Percentiles rank a stretch among this genome's conserved stretches.
Evolutionary conservation across 192 early-diverging fungal species (phyloP).

Genomic region (Diversispora epigaea): DNA sequence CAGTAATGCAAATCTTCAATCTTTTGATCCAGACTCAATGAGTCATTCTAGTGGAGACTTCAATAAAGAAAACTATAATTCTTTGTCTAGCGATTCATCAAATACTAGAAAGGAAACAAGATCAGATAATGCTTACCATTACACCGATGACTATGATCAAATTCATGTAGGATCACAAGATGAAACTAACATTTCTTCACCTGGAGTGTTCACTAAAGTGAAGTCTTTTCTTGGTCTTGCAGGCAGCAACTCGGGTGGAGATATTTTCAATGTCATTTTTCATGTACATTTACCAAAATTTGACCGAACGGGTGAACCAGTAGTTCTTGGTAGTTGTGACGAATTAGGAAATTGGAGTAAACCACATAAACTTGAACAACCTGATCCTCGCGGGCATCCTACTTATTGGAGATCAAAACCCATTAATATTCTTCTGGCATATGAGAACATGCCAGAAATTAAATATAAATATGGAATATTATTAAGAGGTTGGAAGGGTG

Average conservation of each 20-base stretch:
- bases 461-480: background rate
- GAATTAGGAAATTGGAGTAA: background rate
- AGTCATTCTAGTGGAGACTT: too few relatives aligned
- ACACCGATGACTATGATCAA: too few relatives aligned
- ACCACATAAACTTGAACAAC: background rate
- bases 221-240: too few relatives aligned
- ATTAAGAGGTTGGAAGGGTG: background rate
- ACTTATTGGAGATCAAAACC: background rate
- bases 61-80: too few relatives aligned
- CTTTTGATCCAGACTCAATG: too few relatives aligned
- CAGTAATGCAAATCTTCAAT: too few relatives aligned
- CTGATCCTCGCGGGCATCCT: background rate
- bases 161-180: too few relatives aligned
- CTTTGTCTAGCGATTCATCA: too few relatives aligned
- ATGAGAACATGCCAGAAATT: background rate
- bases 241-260: background rate
- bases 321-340: background rate
- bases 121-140: too few relatives aligned
- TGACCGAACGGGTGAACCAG: background rate
- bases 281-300: background rate
- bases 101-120: too few relatives aligned
- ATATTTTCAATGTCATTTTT: background rate
- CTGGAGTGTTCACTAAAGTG: too few relatives aligned
- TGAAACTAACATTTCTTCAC: too few relatives aligned
- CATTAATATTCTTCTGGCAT: background rate